Conservation (phyloP, 768 basidiomycete genomes). For the Hypholoma sublateritium region DNA sequence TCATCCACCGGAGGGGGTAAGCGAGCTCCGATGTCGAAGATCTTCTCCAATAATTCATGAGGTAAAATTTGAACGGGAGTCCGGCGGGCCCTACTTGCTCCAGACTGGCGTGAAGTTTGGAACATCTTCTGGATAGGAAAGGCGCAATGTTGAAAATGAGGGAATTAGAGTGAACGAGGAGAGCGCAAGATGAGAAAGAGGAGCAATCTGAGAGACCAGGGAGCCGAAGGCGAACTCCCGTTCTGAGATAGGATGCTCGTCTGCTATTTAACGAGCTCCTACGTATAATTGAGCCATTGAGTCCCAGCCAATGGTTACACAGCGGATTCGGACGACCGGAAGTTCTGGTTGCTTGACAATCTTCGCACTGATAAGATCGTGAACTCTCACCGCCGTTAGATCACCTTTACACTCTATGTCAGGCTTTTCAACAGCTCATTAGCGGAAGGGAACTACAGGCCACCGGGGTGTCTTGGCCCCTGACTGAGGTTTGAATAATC, state of each 20-base stretch:
- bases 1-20: slow-evolving; percentile 22
- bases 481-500: no score
- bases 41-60: slow-evolving; percentile 27
- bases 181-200: background rate
- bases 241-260: background rate
- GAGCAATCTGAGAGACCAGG: background rate
- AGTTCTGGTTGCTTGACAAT: slow-evolving; percentile 20
- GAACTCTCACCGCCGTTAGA: background rate
- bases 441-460: no score
- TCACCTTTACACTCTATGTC: background rate
- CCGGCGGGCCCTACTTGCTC: slow-evolving; percentile 4
- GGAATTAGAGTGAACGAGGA: background rate
- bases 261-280: slow-evolving; percentile 13
- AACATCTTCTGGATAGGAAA: background rate
- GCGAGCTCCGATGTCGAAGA: slow-evolving; percentile 20
- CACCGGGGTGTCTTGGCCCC: no score
- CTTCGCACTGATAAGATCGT: background rate
- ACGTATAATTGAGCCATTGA: slow-evolving; percentile 9
- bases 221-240: slow-evolving; percentile 2
- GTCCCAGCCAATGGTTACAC: slow-evolving; percentile 14
- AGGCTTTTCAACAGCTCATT: no score
- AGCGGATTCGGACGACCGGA: slow-evolving; percentile 16
- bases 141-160: background rate
- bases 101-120: background rate
- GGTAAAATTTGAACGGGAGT: slow-evolving; percentile 20